These are phyloP conservation scores for Quercus lobata DNA, from an alignment of 331 rosid species.

Conservation along the genomic window DNA sequence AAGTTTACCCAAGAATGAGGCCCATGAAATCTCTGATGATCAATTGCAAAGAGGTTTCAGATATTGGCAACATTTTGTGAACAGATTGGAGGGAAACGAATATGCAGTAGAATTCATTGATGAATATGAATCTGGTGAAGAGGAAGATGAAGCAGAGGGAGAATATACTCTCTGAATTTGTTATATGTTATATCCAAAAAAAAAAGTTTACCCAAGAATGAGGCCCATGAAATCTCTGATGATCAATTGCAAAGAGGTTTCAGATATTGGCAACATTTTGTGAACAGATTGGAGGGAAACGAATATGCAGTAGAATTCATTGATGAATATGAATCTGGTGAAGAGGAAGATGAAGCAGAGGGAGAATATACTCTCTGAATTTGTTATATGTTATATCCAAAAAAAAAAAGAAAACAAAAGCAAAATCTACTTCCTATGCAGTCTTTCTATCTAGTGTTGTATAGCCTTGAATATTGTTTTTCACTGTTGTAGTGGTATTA, in stretches of 20 bases:
- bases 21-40: background rate
- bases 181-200: too few species aligned
- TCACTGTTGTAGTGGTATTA: background rate
- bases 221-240: background rate
- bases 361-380: slow-evolving; percentile 42
- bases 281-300: slow-evolving; percentile 31
- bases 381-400: background rate
- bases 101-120: slow-evolving; percentile 19
- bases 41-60: slow-evolving; percentile 21
- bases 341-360: slow-evolving; percentile 42
- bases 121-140: slow-evolving; percentile 47
- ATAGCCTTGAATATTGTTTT: background rate
- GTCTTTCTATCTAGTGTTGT: background rate
- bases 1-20: slow-evolving; percentile 23
- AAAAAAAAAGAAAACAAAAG: background rate
- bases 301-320: slow-evolving; percentile 14
- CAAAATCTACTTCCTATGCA: background rate
- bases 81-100: slow-evolving; percentile 28
- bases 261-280: slow-evolving; percentile 33
- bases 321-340: slow-evolving; percentile 43
- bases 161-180: slow-evolving; percentile 36
- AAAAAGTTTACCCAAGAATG: slow-evolving; percentile 25
- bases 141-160: slow-evolving; percentile 45
- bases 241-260: slow-evolving; percentile 21
- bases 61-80: slow-evolving; percentile 32